Percentiles rank a stretch among this genome's conserved stretches.
Evolutionary conservation across 768 basidiomycete genomes (phyloP).

Genomic region (Phallus indusiatus): DNA sequence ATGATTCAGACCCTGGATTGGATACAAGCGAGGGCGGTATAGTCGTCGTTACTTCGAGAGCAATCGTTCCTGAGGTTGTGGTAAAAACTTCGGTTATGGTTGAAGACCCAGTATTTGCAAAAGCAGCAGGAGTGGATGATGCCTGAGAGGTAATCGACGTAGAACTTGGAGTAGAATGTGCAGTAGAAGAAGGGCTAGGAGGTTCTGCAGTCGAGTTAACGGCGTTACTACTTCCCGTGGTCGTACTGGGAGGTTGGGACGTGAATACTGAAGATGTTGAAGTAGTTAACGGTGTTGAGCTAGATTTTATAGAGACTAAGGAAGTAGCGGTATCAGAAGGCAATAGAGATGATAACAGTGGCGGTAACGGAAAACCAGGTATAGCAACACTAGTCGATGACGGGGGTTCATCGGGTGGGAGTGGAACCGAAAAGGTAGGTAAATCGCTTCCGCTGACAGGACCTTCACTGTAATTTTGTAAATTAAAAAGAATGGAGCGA

Average conservation of each 20-base stretch:
- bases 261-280: conserved; percentile 11
- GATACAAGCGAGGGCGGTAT: conserved; percentile 21
- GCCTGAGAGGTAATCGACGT: conserved; percentile 3
- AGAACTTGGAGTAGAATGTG: conserved; percentile 6
- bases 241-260: conserved; percentile 3
- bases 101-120: conserved; percentile 9
- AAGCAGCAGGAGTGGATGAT: conserved; percentile 12
- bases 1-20: conserved; percentile 14
- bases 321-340: conserved; percentile 9
- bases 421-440: background rate
- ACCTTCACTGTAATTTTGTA: background rate
- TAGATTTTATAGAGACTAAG: background rate
- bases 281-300: conserved; percentile 1
- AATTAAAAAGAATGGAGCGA: background rate
- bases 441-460: background rate
- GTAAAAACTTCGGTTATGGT: conserved; percentile 15
- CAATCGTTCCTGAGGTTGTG: conserved; percentile 23
- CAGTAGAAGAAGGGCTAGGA: conserved; percentile 6
- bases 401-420: background rate
- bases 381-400: background rate
- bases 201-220: conserved; percentile 6
- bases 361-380: background rate
- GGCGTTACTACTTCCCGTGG: background rate
- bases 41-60: conserved; percentile 22
- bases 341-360: conserved; percentile 14